Conservation (phyloP, 257 asterid species). For the Nicotiana tabacum region DNA sequence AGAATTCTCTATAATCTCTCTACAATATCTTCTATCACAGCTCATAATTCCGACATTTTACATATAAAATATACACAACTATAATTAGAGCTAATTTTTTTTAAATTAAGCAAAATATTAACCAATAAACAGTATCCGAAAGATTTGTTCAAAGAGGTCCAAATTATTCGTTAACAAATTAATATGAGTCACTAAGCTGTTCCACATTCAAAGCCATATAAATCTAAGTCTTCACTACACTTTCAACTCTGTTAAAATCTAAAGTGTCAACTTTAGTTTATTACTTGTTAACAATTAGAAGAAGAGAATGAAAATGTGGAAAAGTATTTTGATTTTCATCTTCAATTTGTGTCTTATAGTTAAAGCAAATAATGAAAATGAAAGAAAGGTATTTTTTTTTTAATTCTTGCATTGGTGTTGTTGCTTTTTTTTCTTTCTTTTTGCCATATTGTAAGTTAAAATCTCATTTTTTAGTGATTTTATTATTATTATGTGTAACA, state of each 20-base stretch:
- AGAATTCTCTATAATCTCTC: background rate
- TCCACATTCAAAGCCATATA: background rate
- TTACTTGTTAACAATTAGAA: background rate
- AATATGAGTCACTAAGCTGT: background rate
- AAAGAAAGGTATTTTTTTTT: background rate
- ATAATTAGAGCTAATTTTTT: background rate
- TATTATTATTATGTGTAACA: background rate
- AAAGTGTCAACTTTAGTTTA: background rate
- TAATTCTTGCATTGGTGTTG: background rate
- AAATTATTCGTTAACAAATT: background rate
- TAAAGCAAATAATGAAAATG: background rate
- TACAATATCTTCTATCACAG: background rate
- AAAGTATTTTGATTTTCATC: background rate
- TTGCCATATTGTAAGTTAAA: background rate
- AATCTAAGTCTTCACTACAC: background rate
- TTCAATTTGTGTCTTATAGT: background rate
- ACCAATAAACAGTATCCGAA: background rate
- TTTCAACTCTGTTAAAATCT: background rate
- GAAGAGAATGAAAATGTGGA: background rate
- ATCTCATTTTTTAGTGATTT: background rate
- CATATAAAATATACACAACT: background rate
- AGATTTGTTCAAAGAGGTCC: slow-evolving; percentile 7
- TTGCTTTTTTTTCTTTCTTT: background rate
- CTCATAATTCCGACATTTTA: background rate
- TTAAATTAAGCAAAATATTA: background rate